Base-by-base conservation (phyloP, 2,329 filamentous ascomycete genomes). In the Pseudopithomyces maydicus region DNA sequence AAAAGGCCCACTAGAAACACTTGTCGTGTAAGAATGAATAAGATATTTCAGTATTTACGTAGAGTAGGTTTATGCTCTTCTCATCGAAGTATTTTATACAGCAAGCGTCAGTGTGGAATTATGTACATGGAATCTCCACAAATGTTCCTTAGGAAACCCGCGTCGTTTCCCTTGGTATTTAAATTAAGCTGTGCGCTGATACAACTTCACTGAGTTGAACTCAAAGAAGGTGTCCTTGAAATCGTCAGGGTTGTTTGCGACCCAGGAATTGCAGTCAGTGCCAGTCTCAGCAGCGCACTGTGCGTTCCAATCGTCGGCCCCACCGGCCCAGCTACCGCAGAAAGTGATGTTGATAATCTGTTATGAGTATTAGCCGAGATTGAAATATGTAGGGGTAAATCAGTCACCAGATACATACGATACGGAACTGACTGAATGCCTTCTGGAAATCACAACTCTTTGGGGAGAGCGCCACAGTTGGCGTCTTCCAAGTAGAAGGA, bases 191-290 rank as follows among this genome's bases (percentile, higher is more conserved):
- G 35, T 22, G n/a, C 10, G 12, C 33, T 55, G 45, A 19, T 49
- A 55, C 1, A 55, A 20, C 29, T 55, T 55, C 4, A 55, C 39
- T 7, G 38, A 44, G 36, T 55, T 55, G 29, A 55, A 48, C 44
- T 49, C 52, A 36, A 49, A 55, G 36, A 42, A 55, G 6, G 52
- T 55, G 15, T 55, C 45, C 23, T 55, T 35, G 35, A 55, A 55
- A 17, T 55, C 44, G 11, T 48, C 45, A 2, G 52, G 52, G 38
- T 55, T 55, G 23, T 41, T 47, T 22, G 44, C 52, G 36, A 50
- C 45, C 45, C 52, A 55, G 3, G 38, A 11, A 12, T 55, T 55
- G 36, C 52, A 55, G 19, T 39, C 39, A 3, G 35, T 29, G 15
- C 52, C 52, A 4, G 52, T 55, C n/a, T 55, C 44, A 8, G 44